Evolutionary conservation across 2,329 filamentous ascomycete species (phyloP).

Genomic region (Emmonsiellopsis sp.): DNA sequence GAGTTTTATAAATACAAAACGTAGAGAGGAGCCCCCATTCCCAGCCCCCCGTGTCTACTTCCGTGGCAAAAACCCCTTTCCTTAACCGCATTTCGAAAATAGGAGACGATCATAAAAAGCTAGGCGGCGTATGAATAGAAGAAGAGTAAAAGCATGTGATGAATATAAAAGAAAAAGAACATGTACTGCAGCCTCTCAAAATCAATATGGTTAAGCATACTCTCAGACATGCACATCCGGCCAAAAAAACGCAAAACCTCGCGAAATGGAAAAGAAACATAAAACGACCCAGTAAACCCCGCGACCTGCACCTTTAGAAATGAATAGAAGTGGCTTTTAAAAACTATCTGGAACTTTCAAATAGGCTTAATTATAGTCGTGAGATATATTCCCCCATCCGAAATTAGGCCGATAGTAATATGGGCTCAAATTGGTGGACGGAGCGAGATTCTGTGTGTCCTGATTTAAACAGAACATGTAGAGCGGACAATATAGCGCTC

Average conservation of each 20-base stretch:
- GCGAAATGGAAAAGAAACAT: background rate
- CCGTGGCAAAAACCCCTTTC: background rate
- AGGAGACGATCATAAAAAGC: background rate
- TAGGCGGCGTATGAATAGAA: background rate
- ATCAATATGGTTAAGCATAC: conserved; percentile 5
- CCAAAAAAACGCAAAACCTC: background rate
- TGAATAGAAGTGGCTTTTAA: background rate
- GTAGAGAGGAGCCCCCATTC: background rate
- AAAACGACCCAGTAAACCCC: background rate
- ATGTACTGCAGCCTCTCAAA: background rate
- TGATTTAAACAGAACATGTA: background rate
- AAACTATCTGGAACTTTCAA: background rate
- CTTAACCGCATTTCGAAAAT: background rate
- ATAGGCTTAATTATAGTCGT: conserved; percentile 1
- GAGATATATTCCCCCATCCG: background rate
- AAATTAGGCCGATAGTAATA: background rate
- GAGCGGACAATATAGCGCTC: background rate
- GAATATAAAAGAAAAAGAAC: background rate
- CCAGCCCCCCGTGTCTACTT: background rate
- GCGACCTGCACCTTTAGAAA: background rate
- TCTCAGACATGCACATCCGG: conserved; percentile 4
- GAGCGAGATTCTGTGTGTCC: background rate
- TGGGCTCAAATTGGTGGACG: background rate
- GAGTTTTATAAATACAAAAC: background rate
- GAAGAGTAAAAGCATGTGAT: background rate